Conservation (phyloP, 1,284 basidiomycete species). For the Tilletia setariae region DNA sequence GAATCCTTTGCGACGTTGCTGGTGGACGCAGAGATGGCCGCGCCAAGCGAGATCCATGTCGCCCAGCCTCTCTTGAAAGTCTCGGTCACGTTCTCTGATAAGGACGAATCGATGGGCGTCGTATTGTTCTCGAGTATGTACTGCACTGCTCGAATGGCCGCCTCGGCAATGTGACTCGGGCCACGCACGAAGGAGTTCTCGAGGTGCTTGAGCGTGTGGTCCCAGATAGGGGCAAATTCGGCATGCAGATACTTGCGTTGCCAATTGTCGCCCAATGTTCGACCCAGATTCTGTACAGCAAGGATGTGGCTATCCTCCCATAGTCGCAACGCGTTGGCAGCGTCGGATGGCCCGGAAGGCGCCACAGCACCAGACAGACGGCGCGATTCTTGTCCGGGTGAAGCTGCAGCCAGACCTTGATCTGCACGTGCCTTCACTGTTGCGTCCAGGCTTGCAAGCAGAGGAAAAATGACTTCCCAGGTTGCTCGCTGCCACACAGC, state of each 20-base stretch:
- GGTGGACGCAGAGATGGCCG: slow-evolving; percentile 25
- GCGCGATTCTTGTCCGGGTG: slow-evolving; percentile 13
- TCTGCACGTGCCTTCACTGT: slow-evolving; percentile 55
- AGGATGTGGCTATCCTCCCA: slow-evolving; percentile 87
- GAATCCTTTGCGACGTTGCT: slow-evolving; percentile 49
- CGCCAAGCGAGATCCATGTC: slow-evolving; percentile 23
- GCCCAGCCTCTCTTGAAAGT: slow-evolving; percentile 17
- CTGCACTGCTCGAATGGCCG: slow-evolving; percentile 50
- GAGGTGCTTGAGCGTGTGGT: slow-evolving; percentile 17
- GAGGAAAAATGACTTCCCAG: slow-evolving; percentile 75
- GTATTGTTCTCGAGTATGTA: slow-evolving; percentile 55
- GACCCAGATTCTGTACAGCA: slow-evolving; percentile 77
- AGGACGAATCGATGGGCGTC: background rate
- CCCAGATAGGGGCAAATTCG: slow-evolving; percentile 17
- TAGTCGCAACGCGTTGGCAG: slow-evolving; percentile 63
- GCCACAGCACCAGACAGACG: background rate
- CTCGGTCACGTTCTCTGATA: background rate
- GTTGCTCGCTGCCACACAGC: slow-evolving; percentile 69
- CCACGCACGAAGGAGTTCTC: slow-evolving; percentile 36
- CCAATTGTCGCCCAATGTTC: slow-evolving; percentile 77
- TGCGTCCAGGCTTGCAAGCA: slow-evolving; percentile 67
- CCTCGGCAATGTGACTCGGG: slow-evolving; percentile 34
- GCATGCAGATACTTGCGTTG: slow-evolving; percentile 66
- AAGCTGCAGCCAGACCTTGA: background rate
- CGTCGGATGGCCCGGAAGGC: slow-evolving; percentile 70